Base-by-base conservation (phyloP, 345 rosid genomes). In the Acer negundo region DNA sequence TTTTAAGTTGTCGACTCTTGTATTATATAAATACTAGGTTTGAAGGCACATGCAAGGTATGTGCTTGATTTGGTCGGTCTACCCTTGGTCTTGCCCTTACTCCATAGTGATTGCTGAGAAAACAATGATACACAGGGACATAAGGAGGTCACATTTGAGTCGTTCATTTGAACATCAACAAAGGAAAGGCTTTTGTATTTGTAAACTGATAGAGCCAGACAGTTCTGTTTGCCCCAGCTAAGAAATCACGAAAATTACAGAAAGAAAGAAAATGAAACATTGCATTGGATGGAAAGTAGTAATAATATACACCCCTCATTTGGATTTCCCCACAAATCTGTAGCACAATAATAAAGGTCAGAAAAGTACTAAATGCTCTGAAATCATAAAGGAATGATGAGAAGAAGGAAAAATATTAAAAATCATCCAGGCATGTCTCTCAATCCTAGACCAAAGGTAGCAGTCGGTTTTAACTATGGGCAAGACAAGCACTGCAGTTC, bases 271-370 rank as follows among this genome's bases (percentile, higher is more conserved):
- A 62, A 46, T 26, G 20, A 46, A 62, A 63, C 46, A 62, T 16
- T 26, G 20, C 17, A 66, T 53, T 35, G 62, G 40, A 69, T 46
- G 20, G 22, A 66, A 66, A 40, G 20, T 56, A 62, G 62, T 49
- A 28, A 31, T 20, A 3, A n/a, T n/a, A n/a, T n/a, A n/a, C n/a
- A n/a, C n/a, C n/a, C n/a, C n/a, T n/a, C n/a, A n/a, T n/a, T n/a
- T 35, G 99, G 99, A 6, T 89, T 87, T 11, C 99, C 99, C 96
- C 96, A 97, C 78, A 97, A 84, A 97, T 93, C 99, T 94, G 87
- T 69, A 59, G 44, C 62, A 80, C 78, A 79, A 44, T 53, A 75
- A 76, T 10, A 26, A 75, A 38, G 61, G 74, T 4, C 23, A 62
- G 10, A 9, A 62, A 6, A 28, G 40, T 62, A 11, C 70, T 65